These are phyloP conservation scores for Phlyctochytrium planicorne DNA, from an alignment of 192 early-diverging fungal species.

Conservation along the genomic window DNA sequence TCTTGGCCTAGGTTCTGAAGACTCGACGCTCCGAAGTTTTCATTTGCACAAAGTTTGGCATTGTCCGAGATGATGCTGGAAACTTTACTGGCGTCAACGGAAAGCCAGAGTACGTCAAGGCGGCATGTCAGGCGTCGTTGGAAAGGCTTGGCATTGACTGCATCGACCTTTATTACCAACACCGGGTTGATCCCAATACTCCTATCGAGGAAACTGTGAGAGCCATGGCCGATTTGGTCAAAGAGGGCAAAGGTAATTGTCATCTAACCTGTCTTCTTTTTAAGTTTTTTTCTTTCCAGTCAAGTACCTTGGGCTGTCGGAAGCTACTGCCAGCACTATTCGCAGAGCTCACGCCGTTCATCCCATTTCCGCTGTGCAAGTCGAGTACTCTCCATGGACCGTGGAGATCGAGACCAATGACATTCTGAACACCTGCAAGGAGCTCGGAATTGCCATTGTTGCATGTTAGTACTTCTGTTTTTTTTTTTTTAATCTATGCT, in stretches of 20 bases:
- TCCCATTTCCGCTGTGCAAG: slow-evolving; percentile 58
- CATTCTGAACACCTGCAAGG: slow-evolving; percentile 66
- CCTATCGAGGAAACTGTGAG: slow-evolving; percentile 64
- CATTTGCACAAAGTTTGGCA: slow-evolving; percentile 64
- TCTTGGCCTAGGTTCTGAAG: slow-evolving; percentile 53
- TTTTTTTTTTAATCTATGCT: too few species aligned
- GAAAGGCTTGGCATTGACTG: slow-evolving; percentile 51
- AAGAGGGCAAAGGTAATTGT: slow-evolving; percentile 71
- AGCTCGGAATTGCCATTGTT: slow-evolving; percentile 52
- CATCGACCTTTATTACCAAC: slow-evolving; percentile 68
- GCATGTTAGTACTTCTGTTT: too few species aligned
- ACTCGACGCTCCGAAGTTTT: slow-evolving; percentile 48
- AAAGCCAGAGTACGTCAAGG: slow-evolving; percentile 50
- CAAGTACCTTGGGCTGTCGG: slow-evolving; percentile 57
- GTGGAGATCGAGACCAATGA: slow-evolving; percentile 66
- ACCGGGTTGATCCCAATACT: slow-evolving; percentile 55
- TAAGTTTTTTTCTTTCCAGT: too few species aligned
- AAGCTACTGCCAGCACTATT: slow-evolving; percentile 58
- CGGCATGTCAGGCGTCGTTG: slow-evolving; percentile 41
- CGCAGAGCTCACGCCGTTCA: slow-evolving; percentile 66
- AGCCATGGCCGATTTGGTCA: slow-evolving; percentile 64
- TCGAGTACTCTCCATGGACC: slow-evolving; percentile 50
- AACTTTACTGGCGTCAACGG: slow-evolving; percentile 28
- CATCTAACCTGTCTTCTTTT: too few species aligned
- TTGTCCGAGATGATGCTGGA: slow-evolving; percentile 24